phyloP scores from a whole-genome alignment of 805 yeast species.

The Kuraishia molischiana region DNA sequence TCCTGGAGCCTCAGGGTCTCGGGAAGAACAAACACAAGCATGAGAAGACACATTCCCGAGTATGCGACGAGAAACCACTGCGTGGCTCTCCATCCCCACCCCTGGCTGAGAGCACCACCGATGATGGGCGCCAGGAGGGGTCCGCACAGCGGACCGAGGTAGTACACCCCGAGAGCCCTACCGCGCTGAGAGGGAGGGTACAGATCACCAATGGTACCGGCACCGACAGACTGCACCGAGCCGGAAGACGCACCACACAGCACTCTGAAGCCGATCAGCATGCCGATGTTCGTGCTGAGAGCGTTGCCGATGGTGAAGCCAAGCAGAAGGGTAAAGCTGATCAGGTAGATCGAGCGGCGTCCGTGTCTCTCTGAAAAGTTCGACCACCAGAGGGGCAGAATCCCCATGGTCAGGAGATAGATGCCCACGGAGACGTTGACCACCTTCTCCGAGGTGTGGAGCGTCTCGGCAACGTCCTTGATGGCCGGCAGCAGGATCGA shows the following conservation, averaged over 20 bases:
- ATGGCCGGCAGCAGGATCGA: constrained; percentile 77
- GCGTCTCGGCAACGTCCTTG: constrained; percentile 40
- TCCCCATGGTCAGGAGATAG: constrained; percentile 62
- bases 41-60: constrained; percentile 40
- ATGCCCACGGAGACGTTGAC: constrained; percentile 78
- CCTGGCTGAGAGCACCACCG: constrained; percentile 64
- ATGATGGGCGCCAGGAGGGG: constrained; percentile 73
- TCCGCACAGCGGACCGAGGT: constrained; percentile 74
- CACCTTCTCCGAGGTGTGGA: constrained; percentile 45
- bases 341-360: constrained; percentile 60
- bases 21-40: constrained; percentile 54
- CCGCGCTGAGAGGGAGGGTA: constrained; percentile 64
- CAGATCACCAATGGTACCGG: constrained; percentile 77
- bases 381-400: constrained; percentile 88
- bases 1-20: constrained; percentile 69
- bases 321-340: constrained; percentile 53
- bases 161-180: constrained; percentile 67
- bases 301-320: constrained; percentile 71
- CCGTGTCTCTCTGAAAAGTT: constrained; percentile 69
- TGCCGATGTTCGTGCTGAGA: constrained; percentile 45
- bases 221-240: constrained; percentile 82
- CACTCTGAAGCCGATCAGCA: constrained; percentile 60
- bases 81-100: constrained; percentile 85
- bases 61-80: constrained; percentile 75
- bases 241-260: constrained; percentile 77